Evolutionary conservation across 2,329 filamentous ascomycete genomes (phyloP).

Genomic region (Pestalotiopsis sp.): DNA sequence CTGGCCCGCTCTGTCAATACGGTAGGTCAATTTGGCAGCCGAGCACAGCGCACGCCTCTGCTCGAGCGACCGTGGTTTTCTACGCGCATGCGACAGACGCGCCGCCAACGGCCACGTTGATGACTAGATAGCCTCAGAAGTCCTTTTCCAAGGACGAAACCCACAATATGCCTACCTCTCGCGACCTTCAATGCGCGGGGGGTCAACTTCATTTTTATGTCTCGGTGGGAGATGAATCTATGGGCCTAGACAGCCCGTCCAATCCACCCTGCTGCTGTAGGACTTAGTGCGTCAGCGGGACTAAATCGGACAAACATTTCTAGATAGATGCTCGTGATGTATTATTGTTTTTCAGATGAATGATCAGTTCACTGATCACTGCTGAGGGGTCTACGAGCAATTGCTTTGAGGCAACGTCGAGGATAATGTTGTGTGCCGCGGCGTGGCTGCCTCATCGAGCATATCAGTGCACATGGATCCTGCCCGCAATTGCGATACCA

Average conservation of each 20-base stretch:
- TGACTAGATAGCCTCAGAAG: background rate
- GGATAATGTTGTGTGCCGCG: too few relatives aligned
- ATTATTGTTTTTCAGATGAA: too few relatives aligned
- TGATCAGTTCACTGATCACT: too few relatives aligned
- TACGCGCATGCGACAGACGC: background rate
- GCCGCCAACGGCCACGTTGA: too few relatives aligned
- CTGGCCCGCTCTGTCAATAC: background rate
- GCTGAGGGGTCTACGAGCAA: too few relatives aligned
- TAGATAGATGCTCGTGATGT: too few relatives aligned
- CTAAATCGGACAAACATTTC: conserved; percentile 65
- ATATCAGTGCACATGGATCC: too few relatives aligned
- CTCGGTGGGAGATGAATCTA: conserved; percentile 61
- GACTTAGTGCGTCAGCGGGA: conserved; percentile 60
- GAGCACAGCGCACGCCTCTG: background rate
- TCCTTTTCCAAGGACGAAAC: conserved; percentile 24
- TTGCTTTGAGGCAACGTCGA: too few relatives aligned
- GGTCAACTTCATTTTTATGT: conserved; percentile 63
- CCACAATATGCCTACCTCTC: conserved; percentile 67
- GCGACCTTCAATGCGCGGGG: conserved; percentile 58
- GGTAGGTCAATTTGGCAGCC: background rate
- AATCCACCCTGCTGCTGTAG: conserved; percentile 67
- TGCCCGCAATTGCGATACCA: too few relatives aligned
- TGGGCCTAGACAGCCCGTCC: conserved; percentile 70
- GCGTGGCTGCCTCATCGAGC: too few relatives aligned
- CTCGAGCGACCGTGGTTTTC: background rate